These are phyloP conservation scores for Hypericum perforatum DNA, from an alignment of 345 rosid species.

Conservation along the genomic window DNA sequence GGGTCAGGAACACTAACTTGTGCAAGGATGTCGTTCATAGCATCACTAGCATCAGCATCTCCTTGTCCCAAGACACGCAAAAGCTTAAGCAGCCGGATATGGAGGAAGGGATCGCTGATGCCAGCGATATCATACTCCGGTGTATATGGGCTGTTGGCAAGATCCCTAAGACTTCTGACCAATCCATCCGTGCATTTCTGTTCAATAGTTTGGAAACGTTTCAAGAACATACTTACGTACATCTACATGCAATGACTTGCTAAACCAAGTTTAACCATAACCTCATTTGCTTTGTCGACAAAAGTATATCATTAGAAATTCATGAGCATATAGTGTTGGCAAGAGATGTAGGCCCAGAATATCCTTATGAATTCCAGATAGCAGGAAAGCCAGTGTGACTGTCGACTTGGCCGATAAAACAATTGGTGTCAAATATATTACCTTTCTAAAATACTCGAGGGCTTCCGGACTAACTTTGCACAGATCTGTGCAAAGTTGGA, in stretches of 20 bases:
- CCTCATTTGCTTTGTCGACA: no score
- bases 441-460: slow-evolving; percentile 81
- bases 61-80: slow-evolving; percentile 86
- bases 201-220: slow-evolving; percentile 13
- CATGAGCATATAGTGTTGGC: no score
- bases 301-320: no score
- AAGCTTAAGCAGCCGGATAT: slow-evolving; percentile 87
- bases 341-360: no score
- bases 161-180: slow-evolving; percentile 78
- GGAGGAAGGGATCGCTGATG: slow-evolving; percentile 95
- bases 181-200: slow-evolving; percentile 89
- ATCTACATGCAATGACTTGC: no score
- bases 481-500: slow-evolving; percentile 90
- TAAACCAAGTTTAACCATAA: no score
- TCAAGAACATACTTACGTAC: neutral
- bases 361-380: no score
- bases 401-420: neutral
- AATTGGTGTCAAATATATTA: slow-evolving; percentile 21
- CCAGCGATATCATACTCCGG: slow-evolving; percentile 99
- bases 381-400: no score
- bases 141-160: slow-evolving; percentile 81
- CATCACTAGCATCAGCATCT: slow-evolving; percentile 89
- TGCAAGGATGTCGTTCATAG: slow-evolving; percentile 97
- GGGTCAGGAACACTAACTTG: slow-evolving; percentile 38
- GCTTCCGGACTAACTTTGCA: slow-evolving; percentile 86